Base-by-base conservation (phyloP, 495 filamentous ascomycete species). In the Penicillium crystallinum region DNA sequence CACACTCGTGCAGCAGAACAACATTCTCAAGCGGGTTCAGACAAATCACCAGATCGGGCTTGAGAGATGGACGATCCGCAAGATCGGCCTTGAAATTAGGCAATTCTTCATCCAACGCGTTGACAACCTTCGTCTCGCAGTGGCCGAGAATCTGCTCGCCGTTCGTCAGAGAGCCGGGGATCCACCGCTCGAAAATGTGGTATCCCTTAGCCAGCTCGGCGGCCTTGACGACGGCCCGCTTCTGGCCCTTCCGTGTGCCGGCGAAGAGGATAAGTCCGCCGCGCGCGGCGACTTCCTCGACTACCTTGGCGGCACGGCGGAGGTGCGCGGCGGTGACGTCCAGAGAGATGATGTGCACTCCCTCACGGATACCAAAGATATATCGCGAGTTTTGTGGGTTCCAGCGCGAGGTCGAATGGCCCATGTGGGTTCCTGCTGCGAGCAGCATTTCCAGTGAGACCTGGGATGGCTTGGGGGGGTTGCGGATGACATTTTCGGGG, bases 111-210 rank as follows among this genome's bases (percentile, higher is more conserved):
- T 95, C 91, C 44, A 81, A 48, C 54, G 82, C 78, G 64, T 90
- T 85, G 31, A 93, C 79, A 30, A 89, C 83, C 71, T 84, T 84
- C 35, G 81, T 76, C 54, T 62, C 65, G 63, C 83, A 87, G 36
- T 71, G 72, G 4, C 77, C 79, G 5, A 99, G 79, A 45, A 97
- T 92, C 69, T 89, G 86, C 55, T 95, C 80, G 19, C 88, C 87
- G 70, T 99, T 99, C 11, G 93, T 99, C 58, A 99, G 89, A 39
- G 81, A 80, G 0, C 93, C 93, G 0, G 93, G 90, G 53, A 83
- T 90, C 93, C 93, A 99, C 57, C 90, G 84, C 62, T 91, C 88
- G 63, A 96, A 99, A 17, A 97, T 70, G 72, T 97, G 91, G 63
- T 87, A 97, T 0, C 81, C 90, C 41, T 78, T 74, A 0, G 91